Evolutionary conservation across 1,139 yeast species (phyloP).

Genomic region (Geotrichum fermentans): DNA sequence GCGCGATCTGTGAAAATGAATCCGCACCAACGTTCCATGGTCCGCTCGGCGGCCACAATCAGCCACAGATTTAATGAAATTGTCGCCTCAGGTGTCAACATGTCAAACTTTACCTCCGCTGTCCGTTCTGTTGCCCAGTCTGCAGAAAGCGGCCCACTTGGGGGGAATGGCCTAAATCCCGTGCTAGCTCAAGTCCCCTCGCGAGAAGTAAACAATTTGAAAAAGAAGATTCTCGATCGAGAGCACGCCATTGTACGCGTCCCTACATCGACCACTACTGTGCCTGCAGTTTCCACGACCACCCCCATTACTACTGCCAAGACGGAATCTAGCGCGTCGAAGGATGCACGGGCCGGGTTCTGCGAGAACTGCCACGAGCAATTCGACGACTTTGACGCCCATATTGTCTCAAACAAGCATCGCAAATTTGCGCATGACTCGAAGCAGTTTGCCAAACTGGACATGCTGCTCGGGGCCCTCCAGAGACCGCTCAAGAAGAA

Average conservation of each 20-base stretch:
- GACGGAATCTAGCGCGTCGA: background rate
- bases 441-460: conserved; percentile 70
- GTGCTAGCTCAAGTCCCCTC: conserved; percentile 63
- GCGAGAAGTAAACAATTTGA: conserved; percentile 57
- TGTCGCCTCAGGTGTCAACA: conserved; percentile 75
- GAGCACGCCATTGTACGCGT: conserved; percentile 21
- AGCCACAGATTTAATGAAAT: conserved; percentile 50
- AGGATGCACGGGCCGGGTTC: conserved; percentile 37
- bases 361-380: conserved; percentile 93
- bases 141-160: conserved; percentile 42
- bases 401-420: conserved; percentile 66
- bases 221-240: conserved; percentile 43
- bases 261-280: background rate
- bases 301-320: background rate
- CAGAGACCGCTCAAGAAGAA: conserved; percentile 11
- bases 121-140: conserved; percentile 33
- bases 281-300: background rate
- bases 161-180: conserved; percentile 67
- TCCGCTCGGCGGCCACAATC: conserved; percentile 4
- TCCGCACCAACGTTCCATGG: background rate
- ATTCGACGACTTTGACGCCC: conserved; percentile 76
- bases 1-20: background rate
- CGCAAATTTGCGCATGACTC: conserved; percentile 72
- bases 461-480: conserved; percentile 36
- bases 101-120: conserved; percentile 50